Evolutionary conservation across 345 rosid genomes (phyloP).

Genomic region (Moricandia moricandioides): DNA sequence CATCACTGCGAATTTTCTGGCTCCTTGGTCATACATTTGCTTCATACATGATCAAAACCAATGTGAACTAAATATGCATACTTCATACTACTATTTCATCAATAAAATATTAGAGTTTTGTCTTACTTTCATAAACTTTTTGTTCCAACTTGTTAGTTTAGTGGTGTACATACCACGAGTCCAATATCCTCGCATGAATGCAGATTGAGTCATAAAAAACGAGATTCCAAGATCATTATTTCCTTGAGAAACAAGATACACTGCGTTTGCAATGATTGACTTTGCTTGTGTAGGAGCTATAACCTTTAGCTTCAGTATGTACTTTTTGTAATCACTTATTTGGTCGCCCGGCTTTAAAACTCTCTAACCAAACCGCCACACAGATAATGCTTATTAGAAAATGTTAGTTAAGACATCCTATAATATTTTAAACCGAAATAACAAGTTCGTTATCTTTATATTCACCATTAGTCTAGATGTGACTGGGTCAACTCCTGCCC

Average conservation of each 20-base stretch:
- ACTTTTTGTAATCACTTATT: conserved; percentile 43
- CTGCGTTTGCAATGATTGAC: conserved; percentile 34
- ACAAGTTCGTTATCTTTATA: neutral
- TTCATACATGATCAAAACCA: conserved; percentile 10
- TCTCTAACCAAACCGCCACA: conserved; percentile 37
- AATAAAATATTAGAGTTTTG: neutral
- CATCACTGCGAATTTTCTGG: conserved; percentile 36
- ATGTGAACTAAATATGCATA: neutral
- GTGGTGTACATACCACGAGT: conserved; percentile 40
- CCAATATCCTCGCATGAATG: conserved; percentile 24
- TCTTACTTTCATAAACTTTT: conserved; percentile 45
- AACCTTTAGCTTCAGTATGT: conserved; percentile 38
- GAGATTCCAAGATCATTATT: conserved; percentile 60
- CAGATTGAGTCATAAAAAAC: conserved; percentile 36
- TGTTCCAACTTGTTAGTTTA: conserved; percentile 35
- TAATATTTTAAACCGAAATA: neutral
- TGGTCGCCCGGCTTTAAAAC: conserved; percentile 49
- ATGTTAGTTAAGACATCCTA: neutral
- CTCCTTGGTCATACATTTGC: conserved; percentile 31
- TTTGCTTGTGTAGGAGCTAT: conserved; percentile 27
- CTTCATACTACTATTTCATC: conserved; percentile 5
- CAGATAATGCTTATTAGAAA: neutral
- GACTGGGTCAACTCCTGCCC: conserved; percentile 35
- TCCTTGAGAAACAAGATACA: conserved; percentile 45
- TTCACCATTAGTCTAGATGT: conserved; percentile 30